Evolutionary conservation across 495 filamentous ascomycete species (phyloP), one percentile per base, ranked within the genome.

Genomic region (Pyrenopolyporus hunteri): DNA sequence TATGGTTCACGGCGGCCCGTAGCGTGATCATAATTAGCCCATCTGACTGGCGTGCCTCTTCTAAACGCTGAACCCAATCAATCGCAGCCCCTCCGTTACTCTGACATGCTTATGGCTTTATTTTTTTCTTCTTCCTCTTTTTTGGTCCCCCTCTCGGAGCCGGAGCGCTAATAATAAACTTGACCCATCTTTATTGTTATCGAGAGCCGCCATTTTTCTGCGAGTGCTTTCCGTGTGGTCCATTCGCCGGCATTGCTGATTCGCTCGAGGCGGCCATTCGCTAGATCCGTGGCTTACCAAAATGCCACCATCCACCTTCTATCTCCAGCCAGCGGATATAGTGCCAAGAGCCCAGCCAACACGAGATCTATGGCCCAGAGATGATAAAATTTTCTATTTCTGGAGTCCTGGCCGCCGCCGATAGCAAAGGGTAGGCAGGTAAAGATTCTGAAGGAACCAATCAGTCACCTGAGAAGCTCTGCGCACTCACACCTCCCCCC

Each of bases 331-430:
- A 60, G 50, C 63, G 45, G 56, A 60, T 66, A 57, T 14, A 37
- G 29, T 60, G 63, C 63, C 63, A 66, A 60, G 63, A 31, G 40
- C 49, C 35, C n/a, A 16, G 50, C 50, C 31, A 59, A 56, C 50
- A 60, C 50, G 57, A 66, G 63, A 66, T 66, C 63, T 66, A 43
- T 66, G 56, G 63, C 37, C 35, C 23, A 57, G 46, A 60, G 44
- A 47, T 31, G 13, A 46, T 57, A 32, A 47, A 36, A 20, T 47
- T 57, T 65, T 66, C 63, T 66, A 66, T 66, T 66, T 60, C 39
- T 57, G 57, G 57, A 39, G 57, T 64, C 33, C 50, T 10, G 63
- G 50, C 33, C 57, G 57, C 33, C 51, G 40, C 63, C 57, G 49
- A 26, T 17, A 46, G 46, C 19, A 39, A 57, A 56, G 45, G 57